Percentiles rank a stretch among this genome's conserved stretches.
These are phyloP conservation scores for Xylaria multiplex DNA, from an alignment of 2,329 filamentous ascomycete species.

Conservation along the genomic window DNA sequence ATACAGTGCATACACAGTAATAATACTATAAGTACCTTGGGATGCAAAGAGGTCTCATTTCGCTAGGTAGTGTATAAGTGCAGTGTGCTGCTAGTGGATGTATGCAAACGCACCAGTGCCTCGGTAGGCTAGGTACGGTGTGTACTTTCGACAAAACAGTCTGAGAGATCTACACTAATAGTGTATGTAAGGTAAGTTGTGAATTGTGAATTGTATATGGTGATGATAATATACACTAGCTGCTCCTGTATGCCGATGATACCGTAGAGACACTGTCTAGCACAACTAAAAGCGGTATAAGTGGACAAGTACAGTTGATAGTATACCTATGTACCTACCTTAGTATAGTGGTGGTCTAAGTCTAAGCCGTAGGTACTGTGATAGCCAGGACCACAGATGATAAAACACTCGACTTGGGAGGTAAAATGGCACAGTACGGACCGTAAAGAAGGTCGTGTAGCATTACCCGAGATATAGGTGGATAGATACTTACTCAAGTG, in stretches of 20 bases:
- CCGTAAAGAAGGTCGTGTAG: too few relatives aligned
- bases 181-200: constrained; percentile 11
- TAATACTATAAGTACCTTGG: background rate
- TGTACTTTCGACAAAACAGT: constrained; percentile 29
- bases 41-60: constrained; percentile 12
- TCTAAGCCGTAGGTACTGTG: background rate
- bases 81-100: background rate
- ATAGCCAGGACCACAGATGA: too few relatives aligned
- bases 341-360: background rate
- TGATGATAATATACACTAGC: background rate
- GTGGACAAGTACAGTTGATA: too few relatives aligned
- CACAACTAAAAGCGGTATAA: background rate
- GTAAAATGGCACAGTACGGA: too few relatives aligned
- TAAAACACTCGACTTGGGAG: too few relatives aligned
- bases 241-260: background rate
- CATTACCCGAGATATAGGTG: too few relatives aligned
- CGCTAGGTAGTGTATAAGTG: background rate
- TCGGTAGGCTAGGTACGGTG: constrained; percentile 15
- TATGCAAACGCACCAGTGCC: constrained; percentile 2
- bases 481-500: background rate
- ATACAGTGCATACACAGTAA: background rate
- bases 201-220: constrained; percentile 15
- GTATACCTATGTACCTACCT: too few relatives aligned
- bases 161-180: constrained; percentile 25
- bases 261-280: constrained; percentile 21